Evolutionary conservation across 108 stramenopile species (phyloP).

Genomic region (Bacterosira constricta): DNA sequence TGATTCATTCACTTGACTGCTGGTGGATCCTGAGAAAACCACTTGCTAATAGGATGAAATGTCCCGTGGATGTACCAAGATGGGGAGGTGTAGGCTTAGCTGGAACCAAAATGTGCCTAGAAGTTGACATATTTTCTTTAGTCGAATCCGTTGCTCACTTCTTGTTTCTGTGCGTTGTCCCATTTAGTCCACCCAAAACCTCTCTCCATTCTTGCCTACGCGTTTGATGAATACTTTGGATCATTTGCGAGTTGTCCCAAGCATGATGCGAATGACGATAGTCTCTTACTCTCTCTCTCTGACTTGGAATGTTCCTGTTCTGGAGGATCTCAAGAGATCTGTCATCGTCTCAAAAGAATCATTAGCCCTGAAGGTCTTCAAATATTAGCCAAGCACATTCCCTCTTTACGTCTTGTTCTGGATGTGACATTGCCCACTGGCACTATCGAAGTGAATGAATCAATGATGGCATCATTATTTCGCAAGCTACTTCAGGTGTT

Average conservation of each 20-base stretch:
- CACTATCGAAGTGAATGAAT: not conserved
- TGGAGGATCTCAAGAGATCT: not conserved
- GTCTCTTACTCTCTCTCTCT: not conserved
- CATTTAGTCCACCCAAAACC: constrained; percentile 1
- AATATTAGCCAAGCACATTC: constrained; percentile 14
- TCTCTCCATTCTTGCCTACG: not conserved
- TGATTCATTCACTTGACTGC: too few species aligned
- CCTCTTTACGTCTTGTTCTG: not conserved
- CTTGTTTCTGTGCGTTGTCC: too few species aligned
- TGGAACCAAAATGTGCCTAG: too few species aligned
- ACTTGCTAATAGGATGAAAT: too few species aligned
- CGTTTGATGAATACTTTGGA: constrained; percentile 23
- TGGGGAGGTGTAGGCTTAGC: too few species aligned
- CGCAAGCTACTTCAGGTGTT: not conserved
- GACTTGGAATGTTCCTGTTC: not conserved
- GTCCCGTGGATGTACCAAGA: too few species aligned
- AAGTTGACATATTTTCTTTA: too few species aligned
- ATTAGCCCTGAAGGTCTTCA: not conserved
- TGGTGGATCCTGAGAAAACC: too few species aligned
- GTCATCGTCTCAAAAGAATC: not conserved
- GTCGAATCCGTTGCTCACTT: too few species aligned
- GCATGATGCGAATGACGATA: not conserved
- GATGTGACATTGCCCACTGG: not conserved
- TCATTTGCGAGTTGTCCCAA: not conserved
- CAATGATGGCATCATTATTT: constrained; percentile 10